phyloP scores from a whole-genome alignment of 768 basidiomycete species.

The Leucosporidium scottii region DNA sequence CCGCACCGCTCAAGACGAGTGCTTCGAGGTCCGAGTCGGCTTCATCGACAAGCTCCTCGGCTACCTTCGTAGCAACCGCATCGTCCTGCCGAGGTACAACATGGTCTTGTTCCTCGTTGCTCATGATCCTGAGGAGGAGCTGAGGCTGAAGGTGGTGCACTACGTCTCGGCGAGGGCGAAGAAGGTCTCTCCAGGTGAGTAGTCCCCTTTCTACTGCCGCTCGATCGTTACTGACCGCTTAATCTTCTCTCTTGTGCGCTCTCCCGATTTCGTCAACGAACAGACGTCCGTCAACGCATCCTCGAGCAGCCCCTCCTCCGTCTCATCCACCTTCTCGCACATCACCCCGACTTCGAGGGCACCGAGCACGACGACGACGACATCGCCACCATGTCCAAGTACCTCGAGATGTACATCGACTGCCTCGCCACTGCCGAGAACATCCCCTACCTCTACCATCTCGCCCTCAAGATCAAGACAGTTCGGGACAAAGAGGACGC shows the following conservation, averaged over 20 bases:
- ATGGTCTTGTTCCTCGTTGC: constrained; percentile 80
- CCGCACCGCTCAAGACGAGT: constrained; percentile 72
- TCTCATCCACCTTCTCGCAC: constrained; percentile 76
- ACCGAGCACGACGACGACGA: constrained; percentile 55
- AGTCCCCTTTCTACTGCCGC: too few species aligned
- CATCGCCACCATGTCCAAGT: constrained; percentile 74
- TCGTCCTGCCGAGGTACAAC: constrained; percentile 55
- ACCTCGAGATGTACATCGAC: constrained; percentile 80
- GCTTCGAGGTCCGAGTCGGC: constrained; percentile 70
- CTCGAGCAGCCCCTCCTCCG: constrained; percentile 73
- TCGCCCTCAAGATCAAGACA: constrained; percentile 76
- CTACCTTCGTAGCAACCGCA: constrained; percentile 57
- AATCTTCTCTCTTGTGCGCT: too few species aligned
- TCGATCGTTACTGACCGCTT: too few species aligned
- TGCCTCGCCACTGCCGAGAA: constrained; percentile 71
- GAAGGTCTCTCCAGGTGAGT: background rate
- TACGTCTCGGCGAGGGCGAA: background rate
- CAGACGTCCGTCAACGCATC: background rate
- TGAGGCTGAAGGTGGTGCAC: constrained; percentile 10
- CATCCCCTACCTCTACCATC: constrained; percentile 69
- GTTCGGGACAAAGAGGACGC: constrained; percentile 70
- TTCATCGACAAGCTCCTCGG: constrained; percentile 70
- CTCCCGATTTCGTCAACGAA: background rate
- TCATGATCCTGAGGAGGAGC: constrained; percentile 79
- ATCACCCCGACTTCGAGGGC: constrained; percentile 80